phyloP scores from a whole-genome alignment of 805 yeast genomes.

The Brettanomyces naardenensis region DNA sequence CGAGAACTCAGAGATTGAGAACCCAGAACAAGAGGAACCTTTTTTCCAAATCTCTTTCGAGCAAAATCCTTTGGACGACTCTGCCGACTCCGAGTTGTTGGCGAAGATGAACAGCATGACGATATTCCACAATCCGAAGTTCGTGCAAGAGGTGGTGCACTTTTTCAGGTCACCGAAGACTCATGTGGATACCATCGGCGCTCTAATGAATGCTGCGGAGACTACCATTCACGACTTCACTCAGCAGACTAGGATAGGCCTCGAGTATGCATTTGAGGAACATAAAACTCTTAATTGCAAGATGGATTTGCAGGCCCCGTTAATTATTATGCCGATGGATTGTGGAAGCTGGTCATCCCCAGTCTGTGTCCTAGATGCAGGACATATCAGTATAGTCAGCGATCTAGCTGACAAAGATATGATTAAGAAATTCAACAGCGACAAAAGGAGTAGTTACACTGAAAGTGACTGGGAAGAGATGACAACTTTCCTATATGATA shows the following conservation, averaged over 20 bases:
- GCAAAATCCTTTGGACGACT: constrained; percentile 73
- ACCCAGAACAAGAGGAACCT: constrained; percentile 35
- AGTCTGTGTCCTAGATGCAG: constrained; percentile 90
- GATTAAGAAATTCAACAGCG: constrained; percentile 60
- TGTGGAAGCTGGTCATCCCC: constrained; percentile 77
- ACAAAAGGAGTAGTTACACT: constrained; percentile 44
- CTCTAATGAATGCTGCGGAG: constrained; percentile 89
- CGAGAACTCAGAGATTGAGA: constrained; percentile 4
- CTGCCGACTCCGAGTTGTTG: constrained; percentile 71
- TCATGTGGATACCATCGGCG: constrained; percentile 82
- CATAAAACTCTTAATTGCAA: constrained; percentile 84
- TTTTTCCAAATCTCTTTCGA: constrained; percentile 81
- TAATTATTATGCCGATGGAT: constrained; percentile 78
- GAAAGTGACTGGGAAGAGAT: constrained; percentile 69
- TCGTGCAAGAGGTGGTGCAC: constrained; percentile 62
- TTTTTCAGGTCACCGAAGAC: constrained; percentile 85
- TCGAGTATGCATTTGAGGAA: constrained; percentile 89
- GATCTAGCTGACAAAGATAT: constrained; percentile 68
- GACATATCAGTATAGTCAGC: constrained; percentile 79
- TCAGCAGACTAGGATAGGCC: constrained; percentile 80
- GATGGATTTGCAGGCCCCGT: constrained; percentile 89
- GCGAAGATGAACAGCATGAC: constrained; percentile 82
- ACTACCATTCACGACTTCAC: constrained; percentile 89
- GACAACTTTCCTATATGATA: constrained; percentile 81
- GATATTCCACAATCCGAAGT: constrained; percentile 78